Percentiles rank a stretch among this genome's conserved stretches.
Conservation (phyloP, 2,329 filamentous ascomycete genomes). For the Phaeosphaeria sp. region DNA sequence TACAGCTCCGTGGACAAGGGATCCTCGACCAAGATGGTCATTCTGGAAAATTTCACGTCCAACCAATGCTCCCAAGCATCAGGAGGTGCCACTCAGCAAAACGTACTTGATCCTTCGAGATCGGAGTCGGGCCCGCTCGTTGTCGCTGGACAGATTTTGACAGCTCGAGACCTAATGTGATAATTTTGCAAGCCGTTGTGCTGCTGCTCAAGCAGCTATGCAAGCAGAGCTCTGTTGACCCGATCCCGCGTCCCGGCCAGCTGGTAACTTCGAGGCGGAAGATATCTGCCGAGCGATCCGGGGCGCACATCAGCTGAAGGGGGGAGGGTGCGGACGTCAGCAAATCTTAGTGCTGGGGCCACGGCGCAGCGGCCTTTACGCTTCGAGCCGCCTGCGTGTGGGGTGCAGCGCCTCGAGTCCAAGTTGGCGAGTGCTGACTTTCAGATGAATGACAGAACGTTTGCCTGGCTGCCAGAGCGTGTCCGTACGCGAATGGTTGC, state of each 20-base stretch:
- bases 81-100: not conserved
- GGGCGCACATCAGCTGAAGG: slow-evolving; percentile 12
- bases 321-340: not conserved
- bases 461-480: not conserved
- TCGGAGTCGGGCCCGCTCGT: slow-evolving; percentile 1
- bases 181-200: slow-evolving; percentile 11
- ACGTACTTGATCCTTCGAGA: not conserved
- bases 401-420: slow-evolving; percentile 1
- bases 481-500: not conserved
- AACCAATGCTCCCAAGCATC: not conserved
- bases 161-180: not conserved
- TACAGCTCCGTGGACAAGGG: not conserved
- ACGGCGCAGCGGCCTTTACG: not conserved
- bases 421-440: not conserved
- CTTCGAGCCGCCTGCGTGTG: slow-evolving; percentile 2
- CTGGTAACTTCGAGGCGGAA: slow-evolving; percentile 15
- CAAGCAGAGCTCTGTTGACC: not conserved
- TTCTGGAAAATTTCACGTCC: not conserved
- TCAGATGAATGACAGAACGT: not conserved
- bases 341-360: not conserved
- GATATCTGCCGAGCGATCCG: slow-evolving; percentile 18
- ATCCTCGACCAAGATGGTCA: not conserved
- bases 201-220: slow-evolving; percentile 7
- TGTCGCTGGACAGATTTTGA: not conserved
- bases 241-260: slow-evolving; percentile 5